Base-by-base conservation (phyloP, 2,329 filamentous ascomycete genomes). In the Ceratocystis destructans region DNA sequence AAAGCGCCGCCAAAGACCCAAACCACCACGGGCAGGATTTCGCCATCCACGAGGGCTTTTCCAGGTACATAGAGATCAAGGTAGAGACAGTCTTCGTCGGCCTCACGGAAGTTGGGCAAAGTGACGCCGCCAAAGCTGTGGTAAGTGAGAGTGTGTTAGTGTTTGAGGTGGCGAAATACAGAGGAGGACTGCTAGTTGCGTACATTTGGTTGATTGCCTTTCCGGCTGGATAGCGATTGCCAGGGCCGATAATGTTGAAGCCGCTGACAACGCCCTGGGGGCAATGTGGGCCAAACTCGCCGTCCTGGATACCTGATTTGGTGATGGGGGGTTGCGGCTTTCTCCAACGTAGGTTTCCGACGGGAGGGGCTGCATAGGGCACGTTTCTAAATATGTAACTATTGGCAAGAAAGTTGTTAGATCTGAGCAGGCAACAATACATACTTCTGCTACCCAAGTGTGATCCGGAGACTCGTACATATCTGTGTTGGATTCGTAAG, bases 31-130 rank as follows among this genome's bases (percentile, higher is more conserved):
- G 78, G 78, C 6, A 81, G 71, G 62, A 72, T 69, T 0, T 71
- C 72, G 12, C 74, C 72, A 31, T 74, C 71, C 20, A 73, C 70
- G 22, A 79, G 70, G 0, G 76, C 77, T 65, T 75, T 75, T 5
- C 72, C 74, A 3, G 79, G 79, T 0, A 79, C 78, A 53, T 77
- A 77, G n/a, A 81, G 69, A 69, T 82, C 79, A 12, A 81, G 75
- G 69, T 79, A 79, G 1, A 82, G 74, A 67, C 80, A 82, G 67
- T 81, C 79, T 69, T 81, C 78, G 12, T 70, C 68, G 31, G 71
- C 71, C 7, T 71, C 69, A 3, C 70, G 50, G 63, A 76, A 74
- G 12, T 72, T 69, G 3, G 74, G 73, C 0, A 74, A 66, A 1
- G 73, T 74, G 1, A 75, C 68, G 1, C 73, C 73, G 1, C 70